Conservation (phyloP, 78 protist genomes). For the Protostelium mycophagum region DNA sequence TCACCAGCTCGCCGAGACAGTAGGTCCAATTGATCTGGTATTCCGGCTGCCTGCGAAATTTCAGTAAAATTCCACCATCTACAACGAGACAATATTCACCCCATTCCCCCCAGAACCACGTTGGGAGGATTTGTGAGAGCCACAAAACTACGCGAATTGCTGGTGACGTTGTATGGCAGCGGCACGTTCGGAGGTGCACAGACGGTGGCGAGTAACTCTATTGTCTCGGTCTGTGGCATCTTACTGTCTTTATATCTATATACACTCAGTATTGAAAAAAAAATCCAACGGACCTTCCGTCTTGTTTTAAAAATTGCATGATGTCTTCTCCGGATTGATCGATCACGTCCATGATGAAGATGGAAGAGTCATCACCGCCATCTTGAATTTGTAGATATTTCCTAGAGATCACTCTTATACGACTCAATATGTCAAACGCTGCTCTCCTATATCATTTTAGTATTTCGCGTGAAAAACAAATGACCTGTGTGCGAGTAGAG, state of each 20-base stretch:
- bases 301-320: constrained; percentile 39
- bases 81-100: too few species aligned
- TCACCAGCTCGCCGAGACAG: constrained; percentile 38
- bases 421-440: constrained; percentile 15
- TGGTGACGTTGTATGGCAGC: constrained; percentile 31
- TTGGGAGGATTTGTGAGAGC: background rate
- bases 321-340: constrained; percentile 52
- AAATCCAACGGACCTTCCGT: background rate
- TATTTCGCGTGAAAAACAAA: too few species aligned
- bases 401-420: constrained; percentile 31
- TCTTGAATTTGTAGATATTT: constrained; percentile 7
- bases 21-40: background rate
- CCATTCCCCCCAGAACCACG: background rate
- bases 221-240: background rate
- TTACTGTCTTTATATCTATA: background rate
- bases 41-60: background rate
- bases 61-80: too few species aligned
- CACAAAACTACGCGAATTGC: too few species aligned
- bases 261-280: background rate
- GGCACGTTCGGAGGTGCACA: constrained; percentile 27
- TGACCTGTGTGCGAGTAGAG: background rate
- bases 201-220: background rate
- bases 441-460: constrained; percentile 2
- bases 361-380: constrained; percentile 22
- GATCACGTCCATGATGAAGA: constrained; percentile 42